Evolutionary conservation across 1,284 basidiomycete genomes (phyloP), one percentile per base, ranked within the genome.

Genomic region (Erythrobasidium hasegawianum): DNA sequence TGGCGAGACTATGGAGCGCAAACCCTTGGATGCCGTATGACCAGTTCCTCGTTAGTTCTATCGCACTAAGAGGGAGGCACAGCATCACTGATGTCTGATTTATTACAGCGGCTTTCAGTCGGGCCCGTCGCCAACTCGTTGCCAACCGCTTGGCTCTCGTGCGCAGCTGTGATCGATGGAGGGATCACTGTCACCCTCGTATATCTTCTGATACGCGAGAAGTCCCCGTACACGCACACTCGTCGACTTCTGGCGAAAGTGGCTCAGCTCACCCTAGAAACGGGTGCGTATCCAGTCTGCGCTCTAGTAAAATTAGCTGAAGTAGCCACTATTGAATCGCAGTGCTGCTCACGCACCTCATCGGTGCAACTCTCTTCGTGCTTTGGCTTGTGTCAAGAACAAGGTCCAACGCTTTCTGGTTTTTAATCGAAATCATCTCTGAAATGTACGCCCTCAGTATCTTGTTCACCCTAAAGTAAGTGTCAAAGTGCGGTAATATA

Each of bases 101-200:
- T 27, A 10, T 26, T 33, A 8, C 45, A 64, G 62, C 52, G 40
- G 10, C 38, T 57, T 40, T 14, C 10, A 9, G 45, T 64, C 22
- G 62, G 62, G 14, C 62, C 54, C 2, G 54, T 40, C 20, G 62
- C 62, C 13, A 54, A 64, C 26, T 9, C 55, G 4, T 47, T 64
- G 11, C 62, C 62, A 2, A 64, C 62, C 8, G 62, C 29, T n/a
- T 64, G 62, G 62, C 53, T 64, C n/a, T 56, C 62, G 24, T 64
- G 62, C 43, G 62, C 62, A n/a, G 62, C 62, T n/a, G 13, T 24
- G 24, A 64, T 64, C 40, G 62, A 64, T 39, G 62, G 62, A 2
- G 54, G 40, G 4, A 40, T 64, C 16, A 64, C 62, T 18, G 54
- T n/a, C n/a, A 18, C 55, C 10, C 55, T 64, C 10, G 2, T 64